These are phyloP conservation scores for Chytriomyces confervae DNA, from an alignment of 192 early-diverging fungal species.

Conservation along the genomic window DNA sequence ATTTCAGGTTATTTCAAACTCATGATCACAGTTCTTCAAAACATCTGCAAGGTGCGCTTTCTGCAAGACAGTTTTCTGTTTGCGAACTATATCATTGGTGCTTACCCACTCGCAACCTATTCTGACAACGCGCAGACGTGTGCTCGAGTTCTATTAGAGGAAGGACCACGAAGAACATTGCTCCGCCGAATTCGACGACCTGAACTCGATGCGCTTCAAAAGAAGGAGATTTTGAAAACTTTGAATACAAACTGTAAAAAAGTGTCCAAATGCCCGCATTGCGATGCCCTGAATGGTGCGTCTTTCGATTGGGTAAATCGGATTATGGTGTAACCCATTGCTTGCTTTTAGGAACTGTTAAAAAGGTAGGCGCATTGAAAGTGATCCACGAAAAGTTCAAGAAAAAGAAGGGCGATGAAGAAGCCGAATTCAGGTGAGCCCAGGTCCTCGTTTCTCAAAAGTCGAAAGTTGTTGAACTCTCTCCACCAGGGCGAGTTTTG, in stretches of 20 bases:
- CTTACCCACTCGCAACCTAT: constrained; percentile 8
- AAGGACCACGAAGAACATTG: constrained; percentile 72
- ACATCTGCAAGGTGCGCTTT: constrained; percentile 88
- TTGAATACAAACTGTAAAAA: constrained; percentile 91
- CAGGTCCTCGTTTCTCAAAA: neutral
- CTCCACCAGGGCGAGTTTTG: constrained; percentile 66
- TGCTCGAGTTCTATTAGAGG: constrained; percentile 84
- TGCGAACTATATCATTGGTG: neutral
- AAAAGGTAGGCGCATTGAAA: constrained; percentile 94
- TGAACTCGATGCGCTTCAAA: constrained; percentile 80
- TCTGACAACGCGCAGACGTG: constrained; percentile 65
- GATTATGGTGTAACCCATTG: neutral
- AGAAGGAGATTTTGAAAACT: constrained; percentile 78
- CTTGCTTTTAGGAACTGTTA: constrained; percentile 71
- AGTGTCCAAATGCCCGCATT: constrained; percentile 80
- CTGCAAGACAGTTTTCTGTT: neutral
- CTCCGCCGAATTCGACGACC: constrained; percentile 74
- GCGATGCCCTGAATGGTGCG: constrained; percentile 78
- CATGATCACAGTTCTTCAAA: constrained; percentile 87
- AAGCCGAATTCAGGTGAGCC: constrained; percentile 63
- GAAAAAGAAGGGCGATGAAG: constrained; percentile 79
- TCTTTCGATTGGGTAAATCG: neutral
- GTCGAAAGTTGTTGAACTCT: neutral
- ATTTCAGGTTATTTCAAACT: constrained; percentile 78
- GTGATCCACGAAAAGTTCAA: constrained; percentile 95